Conservation (phyloP, 2,329 filamentous ascomycete species). For the Xylariaceae sp. region DNA sequence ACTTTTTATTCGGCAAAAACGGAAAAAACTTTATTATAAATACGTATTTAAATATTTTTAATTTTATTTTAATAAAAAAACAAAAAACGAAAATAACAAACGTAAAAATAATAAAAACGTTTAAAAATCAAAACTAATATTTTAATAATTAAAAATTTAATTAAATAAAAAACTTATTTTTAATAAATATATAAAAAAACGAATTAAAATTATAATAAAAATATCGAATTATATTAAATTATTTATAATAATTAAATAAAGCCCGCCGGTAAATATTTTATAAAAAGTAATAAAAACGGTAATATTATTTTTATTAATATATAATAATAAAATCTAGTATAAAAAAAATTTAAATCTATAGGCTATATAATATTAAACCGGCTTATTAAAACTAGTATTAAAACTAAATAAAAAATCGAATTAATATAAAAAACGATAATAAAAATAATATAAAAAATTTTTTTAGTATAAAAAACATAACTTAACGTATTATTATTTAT, state of each 20-base stretch:
- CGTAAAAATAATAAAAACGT: neutral
- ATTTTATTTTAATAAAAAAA: no score
- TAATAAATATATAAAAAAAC: neutral
- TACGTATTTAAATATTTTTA: neutral
- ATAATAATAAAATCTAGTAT: neutral
- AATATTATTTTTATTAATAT: neutral
- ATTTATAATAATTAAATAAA: neutral
- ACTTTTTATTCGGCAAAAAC: neutral
- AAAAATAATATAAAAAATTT: no score
- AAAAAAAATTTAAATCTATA: neutral
- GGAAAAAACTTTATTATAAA: neutral
- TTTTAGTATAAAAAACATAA: no score
- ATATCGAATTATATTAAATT: neutral
- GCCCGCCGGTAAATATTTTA: neutral
- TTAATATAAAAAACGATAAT: no score
- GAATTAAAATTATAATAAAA: neutral
- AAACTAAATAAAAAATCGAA: no score
- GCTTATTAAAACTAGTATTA: no score
- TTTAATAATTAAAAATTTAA: neutral
- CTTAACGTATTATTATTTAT: no score
- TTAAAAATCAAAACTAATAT: neutral
- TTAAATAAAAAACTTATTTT: neutral
- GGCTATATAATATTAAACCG: no score
- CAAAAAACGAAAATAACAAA: no score
- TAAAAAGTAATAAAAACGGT: neutral